Evolutionary conservation across 73 alveolate species (phyloP).

Genomic region (Stentor roeselii): DNA sequence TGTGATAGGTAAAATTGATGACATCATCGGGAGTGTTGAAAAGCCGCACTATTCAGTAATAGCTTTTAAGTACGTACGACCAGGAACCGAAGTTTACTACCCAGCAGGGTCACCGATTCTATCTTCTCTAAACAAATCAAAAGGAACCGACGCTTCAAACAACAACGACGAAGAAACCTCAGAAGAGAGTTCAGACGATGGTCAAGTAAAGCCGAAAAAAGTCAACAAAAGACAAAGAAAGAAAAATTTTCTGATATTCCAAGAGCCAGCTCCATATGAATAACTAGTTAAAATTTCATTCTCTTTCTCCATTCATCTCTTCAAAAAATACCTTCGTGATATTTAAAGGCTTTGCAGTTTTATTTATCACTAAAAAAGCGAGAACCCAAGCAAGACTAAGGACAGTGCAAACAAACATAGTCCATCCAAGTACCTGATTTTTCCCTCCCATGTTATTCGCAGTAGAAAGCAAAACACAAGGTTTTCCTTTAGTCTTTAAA

Average conservation of each 20-base stretch:
- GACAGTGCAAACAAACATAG: background rate
- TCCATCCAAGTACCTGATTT: background rate
- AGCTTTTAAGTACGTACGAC: background rate
- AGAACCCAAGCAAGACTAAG: background rate
- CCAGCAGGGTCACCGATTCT: conserved; percentile 7
- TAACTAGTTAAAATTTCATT: too few relatives aligned
- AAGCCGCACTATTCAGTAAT: conserved; percentile 1
- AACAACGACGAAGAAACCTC: conserved; percentile 20
- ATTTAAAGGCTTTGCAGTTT: too few relatives aligned
- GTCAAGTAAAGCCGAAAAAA: background rate
- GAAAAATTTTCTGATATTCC: background rate
- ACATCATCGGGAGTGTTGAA: conserved; percentile 19
- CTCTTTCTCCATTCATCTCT: too few relatives aligned
- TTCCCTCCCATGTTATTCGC: background rate
- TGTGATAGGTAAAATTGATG: background rate
- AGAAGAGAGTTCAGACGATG: conserved; percentile 20
- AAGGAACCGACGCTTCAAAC: conserved; percentile 24
- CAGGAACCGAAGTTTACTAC: background rate
- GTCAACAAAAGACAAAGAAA: background rate
- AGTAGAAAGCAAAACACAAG: background rate
- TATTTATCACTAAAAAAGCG: background rate
- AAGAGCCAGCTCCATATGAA: background rate
- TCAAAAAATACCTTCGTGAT: too few relatives aligned
- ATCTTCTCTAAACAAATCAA: background rate
- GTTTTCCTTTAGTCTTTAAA: too few relatives aligned